A percentile compares a stretch with the other conserved stretches of the same genome.
These are phyloP conservation scores for Kazachstania martiniae DNA, from an alignment of 805 yeast genomes.

Conservation along the genomic window DNA sequence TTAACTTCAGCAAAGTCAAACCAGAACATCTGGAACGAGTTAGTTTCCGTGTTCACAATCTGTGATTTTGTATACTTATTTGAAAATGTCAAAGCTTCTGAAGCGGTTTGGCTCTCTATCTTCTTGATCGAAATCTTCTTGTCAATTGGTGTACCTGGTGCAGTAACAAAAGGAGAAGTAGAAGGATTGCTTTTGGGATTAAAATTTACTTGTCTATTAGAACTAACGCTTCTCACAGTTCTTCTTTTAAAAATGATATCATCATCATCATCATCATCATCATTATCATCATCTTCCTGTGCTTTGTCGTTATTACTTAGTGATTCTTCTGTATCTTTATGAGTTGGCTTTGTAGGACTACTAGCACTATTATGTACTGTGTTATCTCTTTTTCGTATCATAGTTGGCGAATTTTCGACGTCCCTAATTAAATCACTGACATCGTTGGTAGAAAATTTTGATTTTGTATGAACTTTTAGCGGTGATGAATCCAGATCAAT, in stretches of 20 bases:
- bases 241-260: conserved; percentile 23
- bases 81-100: conserved; percentile 6
- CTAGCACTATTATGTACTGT: conserved; percentile 1
- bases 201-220: conserved; percentile 18
- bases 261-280: conserved; percentile 25
- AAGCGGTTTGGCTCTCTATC: conserved; percentile 3
- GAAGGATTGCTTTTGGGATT: conserved; percentile 14
- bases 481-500: conserved; percentile 20
- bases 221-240: conserved; percentile 21
- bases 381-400: conserved; percentile 2
- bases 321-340: conserved; percentile 2
- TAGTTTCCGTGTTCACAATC: conserved; percentile 30
- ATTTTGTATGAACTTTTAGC: conserved; percentile 9
- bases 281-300: conserved; percentile 25
- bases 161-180: conserved; percentile 26
- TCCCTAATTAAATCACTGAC: conserved; percentile 10
- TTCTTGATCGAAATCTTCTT: conserved; percentile 1
- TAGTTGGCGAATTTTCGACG: conserved; percentile 17
- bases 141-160: conserved; percentile 24
- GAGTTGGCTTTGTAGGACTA: background rate
- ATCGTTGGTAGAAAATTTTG: conserved; percentile 3
- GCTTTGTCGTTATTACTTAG: background rate
- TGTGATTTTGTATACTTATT: conserved; percentile 17
- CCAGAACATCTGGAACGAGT: conserved; percentile 72
- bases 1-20: conserved; percentile 77